A percentile compares a stretch with the other conserved stretches of the same genome.
These are phyloP conservation scores for Daldinia concentrica DNA, from an alignment of 495 filamentous ascomycete species.

Conservation along the genomic window DNA sequence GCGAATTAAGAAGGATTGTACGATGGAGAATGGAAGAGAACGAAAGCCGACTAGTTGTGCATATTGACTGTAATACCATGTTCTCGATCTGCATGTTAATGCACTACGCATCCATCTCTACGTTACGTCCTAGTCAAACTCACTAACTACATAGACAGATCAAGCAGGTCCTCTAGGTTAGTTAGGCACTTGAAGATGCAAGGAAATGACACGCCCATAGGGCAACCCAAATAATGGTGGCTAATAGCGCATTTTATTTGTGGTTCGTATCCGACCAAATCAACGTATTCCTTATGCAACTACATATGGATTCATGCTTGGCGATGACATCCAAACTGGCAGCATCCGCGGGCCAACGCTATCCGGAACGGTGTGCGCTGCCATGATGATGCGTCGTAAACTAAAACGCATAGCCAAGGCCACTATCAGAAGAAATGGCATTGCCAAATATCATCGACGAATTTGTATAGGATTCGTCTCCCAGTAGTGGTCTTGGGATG, in stretches of 20 bases:
- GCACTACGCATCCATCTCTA: neutral
- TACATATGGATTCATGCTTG: neutral
- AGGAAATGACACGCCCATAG: neutral
- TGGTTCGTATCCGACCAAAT: neutral
- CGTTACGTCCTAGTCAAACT: neutral
- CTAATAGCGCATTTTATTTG: neutral
- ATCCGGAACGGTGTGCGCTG: neutral
- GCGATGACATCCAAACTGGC: neutral
- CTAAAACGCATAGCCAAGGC: neutral
- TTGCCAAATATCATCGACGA: neutral
- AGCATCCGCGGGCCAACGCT: neutral
- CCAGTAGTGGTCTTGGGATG: neutral
- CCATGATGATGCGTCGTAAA: neutral
- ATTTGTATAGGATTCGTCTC: neutral
- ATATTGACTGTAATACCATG: neutral
- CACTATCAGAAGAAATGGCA: neutral
- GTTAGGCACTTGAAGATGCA: neutral
- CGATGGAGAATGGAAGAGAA: neutral
- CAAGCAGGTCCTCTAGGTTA: neutral
- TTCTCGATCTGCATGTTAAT: neutral
- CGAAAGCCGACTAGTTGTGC: neutral
- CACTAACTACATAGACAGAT: neutral
- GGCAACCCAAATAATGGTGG: neutral
- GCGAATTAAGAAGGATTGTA: neutral
- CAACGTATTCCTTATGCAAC: neutral